These are phyloP conservation scores for Fomitopsis betulina DNA, from an alignment of 1,284 basidiomycete genomes.

Conservation along the genomic window DNA sequence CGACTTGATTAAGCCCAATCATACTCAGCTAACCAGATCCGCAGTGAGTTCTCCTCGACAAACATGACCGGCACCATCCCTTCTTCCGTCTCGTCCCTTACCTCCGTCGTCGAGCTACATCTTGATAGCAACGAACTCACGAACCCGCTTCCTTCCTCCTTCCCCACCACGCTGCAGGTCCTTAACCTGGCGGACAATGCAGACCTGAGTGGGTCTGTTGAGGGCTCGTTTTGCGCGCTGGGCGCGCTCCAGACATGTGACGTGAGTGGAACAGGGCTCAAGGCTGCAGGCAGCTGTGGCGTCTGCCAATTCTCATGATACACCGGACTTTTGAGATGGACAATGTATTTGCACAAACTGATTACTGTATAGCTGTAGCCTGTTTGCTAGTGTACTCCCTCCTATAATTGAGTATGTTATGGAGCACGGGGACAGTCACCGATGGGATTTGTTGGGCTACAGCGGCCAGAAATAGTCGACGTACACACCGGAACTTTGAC, in stretches of 20 bases:
- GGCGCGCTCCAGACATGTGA: constrained; percentile 27
- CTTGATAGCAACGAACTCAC: constrained; percentile 27
- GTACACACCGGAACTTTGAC: too few species aligned
- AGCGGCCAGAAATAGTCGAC: too few species aligned
- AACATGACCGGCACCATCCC: constrained; percentile 26
- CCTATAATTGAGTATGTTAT: too few species aligned
- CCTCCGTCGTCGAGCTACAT: constrained; percentile 26
- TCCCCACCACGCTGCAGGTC: constrained; percentile 25
- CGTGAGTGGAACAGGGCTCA: constrained; percentile 25
- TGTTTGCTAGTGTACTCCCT: too few species aligned
- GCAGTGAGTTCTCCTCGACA: constrained; percentile 28
- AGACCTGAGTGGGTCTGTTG: constrained; percentile 20
- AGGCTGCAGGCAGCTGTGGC: constrained; percentile 22
- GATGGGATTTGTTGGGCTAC: too few species aligned
- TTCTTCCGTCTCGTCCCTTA: constrained; percentile 23
- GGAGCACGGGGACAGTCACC: too few species aligned
- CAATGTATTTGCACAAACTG: background rate
- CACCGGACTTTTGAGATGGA: background rate
- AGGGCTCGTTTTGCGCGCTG: constrained; percentile 26
- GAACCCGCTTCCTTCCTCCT: constrained; percentile 21
- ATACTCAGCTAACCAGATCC: background rate
- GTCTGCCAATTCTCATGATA: constrained; percentile 18
- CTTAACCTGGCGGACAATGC: constrained; percentile 27
- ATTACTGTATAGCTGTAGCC: too few species aligned
- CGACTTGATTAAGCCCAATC: too few species aligned